Evolutionary conservation across 192 early-diverging fungal species (phyloP).

Genomic region (Coemansia sp.): DNA sequence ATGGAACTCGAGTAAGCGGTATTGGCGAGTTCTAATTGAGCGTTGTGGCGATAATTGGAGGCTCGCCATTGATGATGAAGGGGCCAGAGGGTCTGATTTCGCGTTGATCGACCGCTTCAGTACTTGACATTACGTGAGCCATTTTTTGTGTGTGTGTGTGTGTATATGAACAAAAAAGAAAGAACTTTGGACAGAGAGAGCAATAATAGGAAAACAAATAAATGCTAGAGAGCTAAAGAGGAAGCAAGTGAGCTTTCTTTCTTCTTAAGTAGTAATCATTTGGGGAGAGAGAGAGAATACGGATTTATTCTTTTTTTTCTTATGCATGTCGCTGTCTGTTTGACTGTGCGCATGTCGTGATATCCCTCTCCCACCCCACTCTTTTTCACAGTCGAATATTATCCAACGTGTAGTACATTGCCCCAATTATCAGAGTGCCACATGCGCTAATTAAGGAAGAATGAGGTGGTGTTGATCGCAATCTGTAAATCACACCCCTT

Average conservation of each 20-base stretch:
- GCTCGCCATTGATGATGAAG: constrained; percentile 9
- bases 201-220: neutral
- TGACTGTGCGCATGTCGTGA: constrained; percentile 5
- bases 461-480: neutral
- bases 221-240: neutral
- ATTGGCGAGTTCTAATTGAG: neutral
- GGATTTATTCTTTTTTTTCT: neutral
- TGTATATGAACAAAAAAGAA: neutral
- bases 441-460: neutral
- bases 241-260: neutral
- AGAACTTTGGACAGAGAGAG: neutral
- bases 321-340: constrained; percentile 3
- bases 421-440: neutral
- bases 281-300: neutral
- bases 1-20: no score
- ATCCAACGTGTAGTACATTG: constrained; percentile 1
- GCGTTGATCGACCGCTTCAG: neutral
- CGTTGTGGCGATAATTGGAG: neutral
- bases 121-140: constrained; percentile 1
- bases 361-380: neutral
- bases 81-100: constrained; percentile 15
- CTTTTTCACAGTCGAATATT: constrained; percentile 1
- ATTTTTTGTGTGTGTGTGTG: neutral
- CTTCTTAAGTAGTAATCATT: neutral
- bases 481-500: neutral